Evolutionary conservation across 1,139 yeast species (phyloP).

Genomic region (Saccharomyces uvarum): DNA sequence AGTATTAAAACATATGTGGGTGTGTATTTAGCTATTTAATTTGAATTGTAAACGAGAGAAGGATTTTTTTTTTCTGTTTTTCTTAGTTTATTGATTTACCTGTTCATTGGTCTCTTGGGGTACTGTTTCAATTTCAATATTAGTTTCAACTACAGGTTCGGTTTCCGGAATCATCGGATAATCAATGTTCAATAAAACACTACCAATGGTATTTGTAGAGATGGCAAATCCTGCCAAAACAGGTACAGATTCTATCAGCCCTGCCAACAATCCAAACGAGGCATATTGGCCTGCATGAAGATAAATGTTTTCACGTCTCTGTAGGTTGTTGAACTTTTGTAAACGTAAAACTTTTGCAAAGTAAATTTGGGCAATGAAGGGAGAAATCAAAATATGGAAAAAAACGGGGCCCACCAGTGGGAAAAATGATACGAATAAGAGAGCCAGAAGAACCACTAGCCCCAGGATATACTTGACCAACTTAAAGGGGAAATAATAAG

Average conservation of each 20-base stretch:
- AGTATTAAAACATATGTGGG: not conserved
- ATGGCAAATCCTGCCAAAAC: slow-evolving; percentile 26
- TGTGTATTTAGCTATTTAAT: not conserved
- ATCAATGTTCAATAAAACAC: slow-evolving; percentile 24
- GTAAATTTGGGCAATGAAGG: slow-evolving; percentile 25
- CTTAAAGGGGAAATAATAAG: slow-evolving; percentile 25
- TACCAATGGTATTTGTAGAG: slow-evolving; percentile 25
- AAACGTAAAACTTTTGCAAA: slow-evolving; percentile 21
- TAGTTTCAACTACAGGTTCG: not conserved
- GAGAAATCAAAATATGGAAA: slow-evolving; percentile 22
- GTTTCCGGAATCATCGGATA: not conserved
- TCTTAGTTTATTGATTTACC: not conserved
- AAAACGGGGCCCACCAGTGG: slow-evolving; percentile 29
- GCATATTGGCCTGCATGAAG: slow-evolving; percentile 24
- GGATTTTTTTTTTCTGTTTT: not conserved
- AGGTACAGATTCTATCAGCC: slow-evolving; percentile 25
- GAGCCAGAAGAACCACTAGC: slow-evolving; percentile 7
- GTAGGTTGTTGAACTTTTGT: slow-evolving; percentile 19
- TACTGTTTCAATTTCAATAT: not conserved
- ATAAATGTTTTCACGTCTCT: slow-evolving; percentile 20
- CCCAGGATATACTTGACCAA: slow-evolving; percentile 17
- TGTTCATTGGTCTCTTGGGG: not conserved
- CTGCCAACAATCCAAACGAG: slow-evolving; percentile 28
- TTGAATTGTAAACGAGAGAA: not conserved
- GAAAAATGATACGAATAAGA: slow-evolving; percentile 21